phyloP scores from a whole-genome alignment of 306 rosid species.

The Senna siamea region DNA sequence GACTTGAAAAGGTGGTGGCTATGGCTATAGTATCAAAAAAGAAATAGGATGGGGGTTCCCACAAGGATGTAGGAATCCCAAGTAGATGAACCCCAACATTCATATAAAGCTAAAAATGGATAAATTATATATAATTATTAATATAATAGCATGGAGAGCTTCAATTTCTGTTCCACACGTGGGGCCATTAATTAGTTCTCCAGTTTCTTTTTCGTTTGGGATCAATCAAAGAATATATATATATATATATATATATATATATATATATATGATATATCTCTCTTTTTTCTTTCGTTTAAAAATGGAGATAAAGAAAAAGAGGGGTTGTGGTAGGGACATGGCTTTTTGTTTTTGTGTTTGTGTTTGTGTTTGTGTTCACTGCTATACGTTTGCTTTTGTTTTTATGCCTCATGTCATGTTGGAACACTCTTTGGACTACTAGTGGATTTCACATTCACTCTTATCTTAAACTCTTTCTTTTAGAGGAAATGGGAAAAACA shows the following conservation, averaged over 20 bases:
- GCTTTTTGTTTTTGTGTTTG: slow-evolving; percentile 5
- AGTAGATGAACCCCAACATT: slow-evolving; percentile 58
- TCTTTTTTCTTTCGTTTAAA: slow-evolving; percentile 4
- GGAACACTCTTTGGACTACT: not conserved
- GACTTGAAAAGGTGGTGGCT: slow-evolving; percentile 56
- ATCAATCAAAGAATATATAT: slow-evolving; percentile 48
- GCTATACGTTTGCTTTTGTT: slow-evolving; percentile 10
- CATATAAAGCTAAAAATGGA: slow-evolving; percentile 52
- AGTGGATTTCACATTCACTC: slow-evolving; percentile 25
- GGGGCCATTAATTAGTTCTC: slow-evolving; percentile 61
- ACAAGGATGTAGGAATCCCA: slow-evolving; percentile 71
- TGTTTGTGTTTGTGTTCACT: slow-evolving; percentile 4
- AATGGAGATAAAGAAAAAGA: slow-evolving; percentile 22
- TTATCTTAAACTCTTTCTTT: not conserved
- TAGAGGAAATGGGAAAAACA: not conserved
- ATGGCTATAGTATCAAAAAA: slow-evolving; percentile 54
- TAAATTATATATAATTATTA: not conserved
- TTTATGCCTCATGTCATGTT: slow-evolving; percentile 18
- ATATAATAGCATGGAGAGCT: not conserved
- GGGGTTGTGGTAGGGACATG: slow-evolving; percentile 9
- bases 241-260: no score
- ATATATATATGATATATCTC: no score
- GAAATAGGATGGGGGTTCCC: slow-evolving; percentile 42
- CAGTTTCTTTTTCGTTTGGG: slow-evolving; percentile 41
- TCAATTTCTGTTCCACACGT: slow-evolving; percentile 61